phyloP scores from a whole-genome alignment of 1,284 basidiomycete genomes.

The Boletus semigastroideus region DNA sequence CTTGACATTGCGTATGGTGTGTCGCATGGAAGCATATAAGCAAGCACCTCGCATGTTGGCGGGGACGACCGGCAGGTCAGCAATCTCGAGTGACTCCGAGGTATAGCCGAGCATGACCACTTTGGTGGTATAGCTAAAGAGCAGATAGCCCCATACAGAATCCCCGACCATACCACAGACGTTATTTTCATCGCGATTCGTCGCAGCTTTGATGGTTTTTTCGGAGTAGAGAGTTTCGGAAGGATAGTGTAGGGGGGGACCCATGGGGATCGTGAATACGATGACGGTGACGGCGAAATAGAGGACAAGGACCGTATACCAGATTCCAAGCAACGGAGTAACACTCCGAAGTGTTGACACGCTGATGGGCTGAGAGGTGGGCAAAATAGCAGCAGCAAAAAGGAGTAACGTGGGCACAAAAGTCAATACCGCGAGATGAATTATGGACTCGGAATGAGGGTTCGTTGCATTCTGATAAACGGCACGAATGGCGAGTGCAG shows the following conservation, averaged over 20 bases:
- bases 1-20: constrained; percentile 36
- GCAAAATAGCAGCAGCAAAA: constrained; percentile 54
- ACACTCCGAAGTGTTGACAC: constrained; percentile 7
- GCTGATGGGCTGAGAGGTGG: constrained; percentile 33
- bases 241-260: constrained; percentile 74
- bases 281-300: constrained; percentile 36
- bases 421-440: constrained; percentile 65
- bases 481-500: constrained; percentile 53
- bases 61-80: constrained; percentile 79
- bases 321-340: constrained; percentile 17
- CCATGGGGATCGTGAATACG: constrained; percentile 61
- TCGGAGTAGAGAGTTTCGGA: constrained; percentile 71
- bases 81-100: constrained; percentile 75
- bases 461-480: constrained; percentile 50
- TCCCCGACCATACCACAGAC: constrained; percentile 59
- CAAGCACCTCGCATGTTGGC: constrained; percentile 66
- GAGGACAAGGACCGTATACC: constrained; percentile 30
- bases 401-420: constrained; percentile 53
- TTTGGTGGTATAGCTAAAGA: constrained; percentile 83
- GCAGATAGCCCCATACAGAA: constrained; percentile 27
- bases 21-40: constrained; percentile 43
- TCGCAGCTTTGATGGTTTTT: constrained; percentile 58
- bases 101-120: constrained; percentile 81
- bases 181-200: constrained; percentile 59
- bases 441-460: constrained; percentile 59